phyloP scores from a whole-genome alignment of 805 yeast genomes.

The Candida nemodendra region DNA sequence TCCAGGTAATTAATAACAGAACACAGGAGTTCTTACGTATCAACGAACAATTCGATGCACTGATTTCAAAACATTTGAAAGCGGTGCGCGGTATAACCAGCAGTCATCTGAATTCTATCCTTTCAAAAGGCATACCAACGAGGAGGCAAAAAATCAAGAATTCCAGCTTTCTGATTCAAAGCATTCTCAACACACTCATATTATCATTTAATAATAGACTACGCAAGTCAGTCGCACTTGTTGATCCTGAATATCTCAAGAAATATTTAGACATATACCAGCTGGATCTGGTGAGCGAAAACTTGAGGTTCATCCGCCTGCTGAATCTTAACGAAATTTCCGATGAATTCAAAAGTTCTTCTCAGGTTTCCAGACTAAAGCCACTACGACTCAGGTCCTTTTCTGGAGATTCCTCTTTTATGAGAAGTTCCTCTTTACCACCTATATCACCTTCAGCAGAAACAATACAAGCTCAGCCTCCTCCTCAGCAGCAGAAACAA shows the following conservation, averaged over 20 bases:
- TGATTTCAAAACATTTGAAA: constrained; percentile 11
- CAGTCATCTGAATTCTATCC: constrained; percentile 9
- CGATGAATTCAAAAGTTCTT: constrained; percentile 7
- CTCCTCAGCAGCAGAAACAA: not conserved
- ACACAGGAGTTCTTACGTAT: constrained; percentile 11
- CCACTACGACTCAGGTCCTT: constrained; percentile 23
- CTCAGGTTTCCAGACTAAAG: constrained; percentile 10
- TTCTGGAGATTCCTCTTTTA: constrained; percentile 14
- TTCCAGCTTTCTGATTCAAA: constrained; percentile 15
- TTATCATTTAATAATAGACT: constrained; percentile 18
- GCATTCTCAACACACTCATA: constrained; percentile 20
- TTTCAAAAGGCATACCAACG: constrained; percentile 4
- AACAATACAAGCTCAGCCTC: not conserved
- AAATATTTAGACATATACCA: constrained; percentile 27
- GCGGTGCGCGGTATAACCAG: constrained; percentile 9
- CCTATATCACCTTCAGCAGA: not conserved
- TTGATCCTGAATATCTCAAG: constrained; percentile 18
- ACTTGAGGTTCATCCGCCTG: constrained; percentile 21
- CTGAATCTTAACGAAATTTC: constrained; percentile 19
- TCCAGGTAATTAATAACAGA: constrained; percentile 18
- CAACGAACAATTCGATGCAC: constrained; percentile 17
- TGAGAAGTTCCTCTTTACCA: constrained; percentile 5
- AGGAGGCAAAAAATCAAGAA: constrained; percentile 10
- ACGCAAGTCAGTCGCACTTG: constrained; percentile 14
- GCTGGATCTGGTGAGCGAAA: constrained; percentile 22